Evolutionary conservation across 208 protist genomes (phyloP), one percentile per base, ranked within the genome.

Genomic region (Trypanosoma avium): DNA sequence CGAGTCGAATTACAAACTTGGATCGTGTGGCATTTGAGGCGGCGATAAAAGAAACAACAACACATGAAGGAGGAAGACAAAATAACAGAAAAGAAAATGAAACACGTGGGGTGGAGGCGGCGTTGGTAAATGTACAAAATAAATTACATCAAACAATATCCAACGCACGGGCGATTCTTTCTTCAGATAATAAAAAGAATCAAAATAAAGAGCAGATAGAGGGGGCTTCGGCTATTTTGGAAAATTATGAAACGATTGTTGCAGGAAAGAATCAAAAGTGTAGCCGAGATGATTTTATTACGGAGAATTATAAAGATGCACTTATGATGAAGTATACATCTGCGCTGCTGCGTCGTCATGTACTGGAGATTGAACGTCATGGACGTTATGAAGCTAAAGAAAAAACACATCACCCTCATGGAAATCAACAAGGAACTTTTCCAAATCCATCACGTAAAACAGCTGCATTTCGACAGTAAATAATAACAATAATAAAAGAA

Each of bases 251-350:
- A 6, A 70, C 75, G 13, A 81, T 79, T 61, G 43, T 75, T 22
- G 74, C 68, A 54, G 77, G 79, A 27, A 75, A 80, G 65, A 72
- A 79, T 65, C 67, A 72, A 8, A 73, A 87, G 63, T 61, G 69
- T 22, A 75, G 61, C 47, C 76, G 82, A 15, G 80, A 88, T 55
- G 81, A 94, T 73, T 82, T 88, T 67, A 82, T 80, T 67, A 86
- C 77, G 8, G 71, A 89, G 67, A 77, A 71, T 47, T 82, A 90
- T 68, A 92, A 88, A 75, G 84, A 94, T 54, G 82, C 85, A 5
- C 79, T 94, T 22, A 92, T 91, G 84, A 92, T 91, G 53, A 94
- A 94, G 73, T 88, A 80, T 40, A 72, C 81, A 19, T 68, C 73
- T 0, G 67, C 62, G 1, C 70, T 90, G 2, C 72, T 94, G 45